phyloP scores from a whole-genome alignment of 2,329 filamentous ascomycete species.

The Pseudocercospora ulei region DNA sequence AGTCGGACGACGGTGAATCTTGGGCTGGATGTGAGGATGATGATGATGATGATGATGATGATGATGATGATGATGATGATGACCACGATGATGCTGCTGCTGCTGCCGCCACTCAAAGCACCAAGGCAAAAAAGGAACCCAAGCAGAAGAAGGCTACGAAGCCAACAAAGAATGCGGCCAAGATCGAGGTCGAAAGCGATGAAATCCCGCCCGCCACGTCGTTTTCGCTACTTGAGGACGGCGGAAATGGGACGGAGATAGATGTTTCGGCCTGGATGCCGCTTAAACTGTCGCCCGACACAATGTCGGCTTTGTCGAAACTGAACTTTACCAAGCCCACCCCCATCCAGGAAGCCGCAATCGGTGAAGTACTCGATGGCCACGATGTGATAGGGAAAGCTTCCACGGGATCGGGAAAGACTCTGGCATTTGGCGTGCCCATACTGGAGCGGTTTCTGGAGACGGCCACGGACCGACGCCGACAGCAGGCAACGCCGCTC shows the following conservation, averaged over 20 bases:
- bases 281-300: conserved; percentile 61
- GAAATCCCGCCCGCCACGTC: conserved; percentile 32
- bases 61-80: conserved; percentile 49
- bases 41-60: conserved; percentile 38
- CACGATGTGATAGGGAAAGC: conserved; percentile 94
- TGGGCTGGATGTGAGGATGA: conserved; percentile 54
- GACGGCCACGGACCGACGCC: conserved; percentile 22
- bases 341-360: conserved; percentile 65
- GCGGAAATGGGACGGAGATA: conserved; percentile 48
- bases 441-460: conserved; percentile 77
- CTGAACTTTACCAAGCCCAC: conserved; percentile 75
- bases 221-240: conserved; percentile 44
- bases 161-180: conserved; percentile 23
- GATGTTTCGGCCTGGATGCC: conserved; percentile 71
- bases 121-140: conserved; percentile 18
- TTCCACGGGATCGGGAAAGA: conserved; percentile 92
- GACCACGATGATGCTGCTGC: conserved; percentile 43
- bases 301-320: conserved; percentile 64
- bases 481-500: conserved; percentile 44
- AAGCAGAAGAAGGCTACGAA: conserved; percentile 25
- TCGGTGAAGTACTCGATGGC: conserved; percentile 71
- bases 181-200: conserved; percentile 7
- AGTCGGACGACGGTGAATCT: conserved; percentile 37
- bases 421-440: conserved; percentile 84
- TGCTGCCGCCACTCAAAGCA: not conserved